Base-by-base conservation (phyloP, 176 grass and related monocot genomes). In the Echinochloa phyllopogon region DNA sequence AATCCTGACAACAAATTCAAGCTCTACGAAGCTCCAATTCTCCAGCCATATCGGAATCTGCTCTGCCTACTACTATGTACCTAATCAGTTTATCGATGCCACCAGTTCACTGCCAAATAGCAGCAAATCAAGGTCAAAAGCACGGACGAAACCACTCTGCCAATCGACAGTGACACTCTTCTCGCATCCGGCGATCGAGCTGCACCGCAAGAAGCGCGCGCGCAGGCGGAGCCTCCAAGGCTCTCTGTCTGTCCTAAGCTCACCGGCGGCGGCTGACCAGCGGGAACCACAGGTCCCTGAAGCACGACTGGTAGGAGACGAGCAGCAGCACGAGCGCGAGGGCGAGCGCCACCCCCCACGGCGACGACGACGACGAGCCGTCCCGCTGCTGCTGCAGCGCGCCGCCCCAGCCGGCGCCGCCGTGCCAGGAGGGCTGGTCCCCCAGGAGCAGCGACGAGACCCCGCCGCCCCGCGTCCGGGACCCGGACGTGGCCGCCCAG, bases 291-390 rank as follows among this genome's bases (percentile, higher is more conserved):
- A 88, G 20, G 20, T 94, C 82, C 24, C 92, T 91, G 88, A 98
- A 91, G 81, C 91, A 92, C 2, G 91, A 92, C 89, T 98, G 96
- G 83, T 98, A 95, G 23, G 96, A 95, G 75, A 98, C 82, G 89
- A 98, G 92, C 56, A 98, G 82, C 83, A 98, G 90, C 7, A 95
- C 85, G 15, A 95, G 85, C 59, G 91, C 91, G 56, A 98, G 77
- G 37, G 81, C 89, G 12, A 92, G 87, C 24, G 80, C 96, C 33
- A 98, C 93, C 51, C 96, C 91, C 96, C 91, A 95, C 49, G 96
- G 93, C 3, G 96, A 92, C 29, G 88, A 82, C n/a, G 70, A 69
- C 68, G 68, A 1, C 85, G 24, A 78, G 5, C 70, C 73, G 53
- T 92, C 89, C 74, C 74, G 65, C 21, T 56, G 65, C 37, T 57